Conservation (phyloP, 305 asterid species). For the Fraxinus floribunda region DNA sequence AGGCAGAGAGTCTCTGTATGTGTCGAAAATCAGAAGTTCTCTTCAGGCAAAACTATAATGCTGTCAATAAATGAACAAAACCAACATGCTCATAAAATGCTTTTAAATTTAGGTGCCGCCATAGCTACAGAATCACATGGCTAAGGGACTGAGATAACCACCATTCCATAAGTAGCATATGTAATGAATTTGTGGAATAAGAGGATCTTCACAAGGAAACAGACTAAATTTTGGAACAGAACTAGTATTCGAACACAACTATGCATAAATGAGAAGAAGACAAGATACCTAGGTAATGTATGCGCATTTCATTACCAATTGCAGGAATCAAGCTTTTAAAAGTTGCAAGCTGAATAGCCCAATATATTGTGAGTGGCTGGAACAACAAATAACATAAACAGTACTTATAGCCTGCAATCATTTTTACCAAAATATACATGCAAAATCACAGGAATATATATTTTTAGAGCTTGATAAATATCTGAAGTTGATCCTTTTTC, state of each 20-base stretch:
- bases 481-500: neutral
- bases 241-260: slow-evolving; percentile 6
- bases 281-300: slow-evolving; percentile 82
- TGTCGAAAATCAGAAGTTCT: neutral
- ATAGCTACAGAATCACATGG: neutral
- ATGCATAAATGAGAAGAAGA: neutral
- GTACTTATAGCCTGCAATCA: slow-evolving; percentile 17
- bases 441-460: neutral
- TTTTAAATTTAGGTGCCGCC: neutral
- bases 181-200: neutral
- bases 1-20: neutral
- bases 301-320: slow-evolving; percentile 43
- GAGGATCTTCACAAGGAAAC: neutral
- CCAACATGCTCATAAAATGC: neutral
- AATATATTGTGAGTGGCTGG: slow-evolving; percentile 79
- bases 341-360: slow-evolving; percentile 66
- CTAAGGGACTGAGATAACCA: neutral
- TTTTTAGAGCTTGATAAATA: neutral
- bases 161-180: neutral
- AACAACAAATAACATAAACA: slow-evolving; percentile 22
- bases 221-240: neutral
- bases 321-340: slow-evolving; percentile 46
- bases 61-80: neutral
- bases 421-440: slow-evolving; percentile 1
- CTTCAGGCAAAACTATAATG: neutral